Percentiles rank a stretch among this genome's conserved stretches.
Evolutionary conservation across 768 basidiomycete species (phyloP).

Genomic region (Macrolepiota dolichaula): DNA sequence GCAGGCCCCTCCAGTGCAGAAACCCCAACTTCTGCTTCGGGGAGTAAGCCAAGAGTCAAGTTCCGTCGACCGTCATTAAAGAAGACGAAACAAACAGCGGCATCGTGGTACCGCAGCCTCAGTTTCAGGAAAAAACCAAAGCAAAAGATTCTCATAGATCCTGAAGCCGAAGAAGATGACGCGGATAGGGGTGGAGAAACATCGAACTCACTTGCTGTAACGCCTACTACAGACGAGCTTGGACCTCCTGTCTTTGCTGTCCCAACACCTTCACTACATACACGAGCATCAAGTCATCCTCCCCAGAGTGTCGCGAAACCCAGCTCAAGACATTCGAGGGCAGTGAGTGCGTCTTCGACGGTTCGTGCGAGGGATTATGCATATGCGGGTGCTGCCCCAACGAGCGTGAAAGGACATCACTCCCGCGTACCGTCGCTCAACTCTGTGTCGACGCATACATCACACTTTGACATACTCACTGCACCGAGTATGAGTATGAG

Average conservation of each 20-base stretch:
- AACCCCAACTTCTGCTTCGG: constrained; percentile 13
- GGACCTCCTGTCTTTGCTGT: not conserved
- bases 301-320: not conserved
- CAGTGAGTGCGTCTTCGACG: not conserved
- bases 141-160: constrained; percentile 27
- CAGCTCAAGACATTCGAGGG: constrained; percentile 10
- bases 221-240: not conserved
- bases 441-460: constrained; percentile 12
- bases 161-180: constrained; percentile 21
- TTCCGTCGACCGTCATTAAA: constrained; percentile 21
- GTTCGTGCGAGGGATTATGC: constrained; percentile 4
- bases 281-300: not conserved
- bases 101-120: constrained; percentile 38
- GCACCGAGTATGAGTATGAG: constrained; percentile 6
- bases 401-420: not conserved
- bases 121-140: constrained; percentile 32
- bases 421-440: constrained; percentile 10
- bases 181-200: constrained; percentile 23
- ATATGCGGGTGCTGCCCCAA: not conserved
- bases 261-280: not conserved
- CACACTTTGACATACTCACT: constrained; percentile 15
- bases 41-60: constrained; percentile 17
- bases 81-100: constrained; percentile 30
- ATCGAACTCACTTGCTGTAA: not conserved
- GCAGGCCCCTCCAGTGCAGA: not conserved